These are phyloP conservation scores for Epichloe sylvatica DNA, from an alignment of 2,329 filamentous ascomycete species.

Conservation along the genomic window DNA sequence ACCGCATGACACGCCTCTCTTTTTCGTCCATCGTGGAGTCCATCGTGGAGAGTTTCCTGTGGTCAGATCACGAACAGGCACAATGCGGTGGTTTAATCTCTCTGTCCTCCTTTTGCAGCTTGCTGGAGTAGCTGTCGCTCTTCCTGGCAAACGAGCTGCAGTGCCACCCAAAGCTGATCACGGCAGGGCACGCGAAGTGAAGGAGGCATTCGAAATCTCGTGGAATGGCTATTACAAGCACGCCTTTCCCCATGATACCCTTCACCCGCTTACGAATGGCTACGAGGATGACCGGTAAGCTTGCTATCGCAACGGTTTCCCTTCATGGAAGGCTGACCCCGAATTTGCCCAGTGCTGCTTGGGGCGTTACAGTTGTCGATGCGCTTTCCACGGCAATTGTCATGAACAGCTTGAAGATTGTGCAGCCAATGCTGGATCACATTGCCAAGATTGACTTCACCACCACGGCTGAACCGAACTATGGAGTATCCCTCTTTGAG, in stretches of 20 bases:
- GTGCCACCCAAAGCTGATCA: slow-evolving; percentile 17
- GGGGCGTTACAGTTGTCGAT: slow-evolving; percentile 74
- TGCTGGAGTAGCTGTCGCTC: slow-evolving; percentile 2
- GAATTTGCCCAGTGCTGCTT: slow-evolving; percentile 48
- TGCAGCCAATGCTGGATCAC: slow-evolving; percentile 56
- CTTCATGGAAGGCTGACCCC: background rate
- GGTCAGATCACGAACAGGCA: background rate
- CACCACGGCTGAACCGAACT: slow-evolving; percentile 29
- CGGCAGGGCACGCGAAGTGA: slow-evolving; percentile 44
- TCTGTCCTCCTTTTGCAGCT: slow-evolving; percentile 6
- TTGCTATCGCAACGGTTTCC: background rate
- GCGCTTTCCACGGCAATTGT: slow-evolving; percentile 66
- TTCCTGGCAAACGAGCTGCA: slow-evolving; percentile 3
- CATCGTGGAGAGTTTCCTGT: background rate
- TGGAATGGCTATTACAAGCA: slow-evolving; percentile 62
- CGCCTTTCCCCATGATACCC: slow-evolving; percentile 65
- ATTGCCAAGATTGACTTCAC: slow-evolving; percentile 60
- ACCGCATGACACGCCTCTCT: background rate
- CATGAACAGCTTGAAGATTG: slow-evolving; percentile 55
- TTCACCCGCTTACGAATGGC: slow-evolving; percentile 52
- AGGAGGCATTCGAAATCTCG: slow-evolving; percentile 53
- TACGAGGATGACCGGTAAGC: slow-evolving; percentile 55
- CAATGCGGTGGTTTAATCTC: slow-evolving; percentile 7
- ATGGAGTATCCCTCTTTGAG: slow-evolving; percentile 66
- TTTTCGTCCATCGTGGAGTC: background rate